Evolutionary conservation across 331 rosid genomes (phyloP), one percentile per base, ranked within the genome.

Genomic region (Pyracantha coccinea): DNA sequence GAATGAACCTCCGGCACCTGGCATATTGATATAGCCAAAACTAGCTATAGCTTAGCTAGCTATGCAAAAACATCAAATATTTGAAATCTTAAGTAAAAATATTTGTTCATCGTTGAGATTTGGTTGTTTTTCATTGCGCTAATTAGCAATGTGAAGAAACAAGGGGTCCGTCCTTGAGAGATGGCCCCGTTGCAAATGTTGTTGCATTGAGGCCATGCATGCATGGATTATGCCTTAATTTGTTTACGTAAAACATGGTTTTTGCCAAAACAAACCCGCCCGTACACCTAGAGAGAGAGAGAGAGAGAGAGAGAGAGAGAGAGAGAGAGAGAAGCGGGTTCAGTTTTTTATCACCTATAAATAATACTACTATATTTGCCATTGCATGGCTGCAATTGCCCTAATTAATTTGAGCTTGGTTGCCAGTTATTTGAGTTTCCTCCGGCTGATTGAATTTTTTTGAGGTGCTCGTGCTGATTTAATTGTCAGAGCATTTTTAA

Each of bases 1-100:
- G 88, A 85, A 91, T 5, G 80, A 38, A 55, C 90, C 87, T 38
- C 97, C 96, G 24, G 28, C 19, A 28, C 68, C 71, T 57, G 25
- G 13, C 8, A 19, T 57, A 57, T n/a, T n/a, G 61, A 66, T 20
- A 58, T 24, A 55, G 61, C 29, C 24, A 24, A 23, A 68, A 21
- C 13, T 11, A 2, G 59, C 38, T 11, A 35, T 2, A 9, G 12
- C 44, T 9, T 35, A 35, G 44, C 44, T 35, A 8, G 44, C 44
- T 35, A 35, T 69, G 32, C 35, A 69, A 9, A 58, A 70, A n/a
- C 41, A 69, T 85, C 75, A 87, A 68, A 74, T 20, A 12, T 68
- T 19, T 41, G 68, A 70, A 59, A 59, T 29, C 65, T 59, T 59
- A 17, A 59, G 4, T 6, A 59, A 8, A 4, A 59, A 13, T 7